Evolutionary conservation across 345 rosid species (phyloP).

Genomic region (Alliaria petiolata): DNA sequence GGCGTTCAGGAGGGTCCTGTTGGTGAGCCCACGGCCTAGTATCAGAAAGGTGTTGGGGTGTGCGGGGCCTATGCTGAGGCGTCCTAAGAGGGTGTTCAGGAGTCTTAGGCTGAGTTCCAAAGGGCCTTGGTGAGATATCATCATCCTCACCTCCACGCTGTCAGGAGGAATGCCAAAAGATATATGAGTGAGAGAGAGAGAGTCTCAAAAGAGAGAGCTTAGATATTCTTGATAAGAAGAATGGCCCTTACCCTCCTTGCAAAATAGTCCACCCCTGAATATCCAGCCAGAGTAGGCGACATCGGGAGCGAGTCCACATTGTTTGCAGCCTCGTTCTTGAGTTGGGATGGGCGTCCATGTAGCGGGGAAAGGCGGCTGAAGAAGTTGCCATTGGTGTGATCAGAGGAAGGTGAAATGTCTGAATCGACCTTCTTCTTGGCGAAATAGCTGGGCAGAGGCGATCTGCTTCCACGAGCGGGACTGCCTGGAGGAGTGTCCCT

Average conservation of each 20-base stretch:
- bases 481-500: slow-evolving; percentile 23
- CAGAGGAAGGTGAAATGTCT: slow-evolving; percentile 21
- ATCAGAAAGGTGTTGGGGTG: slow-evolving; percentile 20
- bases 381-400: slow-evolving; percentile 25
- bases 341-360: background rate
- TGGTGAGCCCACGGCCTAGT: slow-evolving; percentile 6
- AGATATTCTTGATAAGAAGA: background rate
- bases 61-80: slow-evolving; percentile 23
- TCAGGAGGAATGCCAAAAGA: background rate
- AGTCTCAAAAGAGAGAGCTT: background rate
- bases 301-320: slow-evolving; percentile 9
- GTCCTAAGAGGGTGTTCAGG: slow-evolving; percentile 31
- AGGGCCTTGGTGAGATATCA: slow-evolving; percentile 29
- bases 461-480: slow-evolving; percentile 29
- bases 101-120: slow-evolving; percentile 20
- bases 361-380: slow-evolving; percentile 27
- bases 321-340: slow-evolving; percentile 8
- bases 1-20: slow-evolving; percentile 5
- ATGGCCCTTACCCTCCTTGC: slow-evolving; percentile 9
- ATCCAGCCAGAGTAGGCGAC: slow-evolving; percentile 23
- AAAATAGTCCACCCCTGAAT: slow-evolving; percentile 21
- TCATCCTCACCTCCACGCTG: slow-evolving; percentile 10
- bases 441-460: slow-evolving; percentile 24
- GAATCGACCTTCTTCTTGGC: slow-evolving; percentile 29
- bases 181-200: background rate